phyloP scores from a whole-genome alignment of 441 rosid genomes.

The Francoa sonchifolia region DNA sequence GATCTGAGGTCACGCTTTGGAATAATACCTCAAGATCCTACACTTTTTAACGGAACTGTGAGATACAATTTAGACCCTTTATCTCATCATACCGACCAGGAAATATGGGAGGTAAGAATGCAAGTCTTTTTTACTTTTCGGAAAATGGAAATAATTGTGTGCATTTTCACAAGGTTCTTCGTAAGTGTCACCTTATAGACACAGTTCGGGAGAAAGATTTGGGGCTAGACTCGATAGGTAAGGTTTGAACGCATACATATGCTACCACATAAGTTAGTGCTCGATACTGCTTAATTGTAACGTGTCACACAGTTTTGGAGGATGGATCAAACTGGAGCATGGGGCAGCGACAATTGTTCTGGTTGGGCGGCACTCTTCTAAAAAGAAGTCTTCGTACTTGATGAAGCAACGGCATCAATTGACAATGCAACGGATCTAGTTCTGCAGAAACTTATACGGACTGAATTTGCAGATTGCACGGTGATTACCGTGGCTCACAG shows the following conservation, averaged over 20 bases:
- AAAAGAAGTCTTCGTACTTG: slow-evolving; percentile 75
- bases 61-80: slow-evolving; percentile 83
- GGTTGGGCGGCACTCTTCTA: slow-evolving; percentile 78
- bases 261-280: no score
- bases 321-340: slow-evolving; percentile 97
- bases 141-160: neutral
- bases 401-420: slow-evolving; percentile 93
- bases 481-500: slow-evolving; percentile 89
- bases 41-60: slow-evolving; percentile 82
- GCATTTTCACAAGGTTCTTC: slow-evolving; percentile 49
- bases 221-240: slow-evolving; percentile 66
- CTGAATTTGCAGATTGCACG: slow-evolving; percentile 67
- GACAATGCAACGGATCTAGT: slow-evolving; percentile 83
- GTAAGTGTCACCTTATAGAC: slow-evolving; percentile 75
- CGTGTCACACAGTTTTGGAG: slow-evolving; percentile 38
- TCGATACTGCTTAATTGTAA: neutral
- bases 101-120: slow-evolving; percentile 99
- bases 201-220: slow-evolving; percentile 58
- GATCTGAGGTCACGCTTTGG: slow-evolving; percentile 79
- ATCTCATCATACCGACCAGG: slow-evolving; percentile 55
- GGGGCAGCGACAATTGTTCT: slow-evolving; percentile 88
- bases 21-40: slow-evolving; percentile 92
- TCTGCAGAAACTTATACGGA: slow-evolving; percentile 63
- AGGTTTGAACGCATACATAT: slow-evolving; percentile 2
- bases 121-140: no score